Evolutionary conservation across 1,139 yeast genomes (phyloP).

Genomic region (Lodderomyces orthopsilosis): DNA sequence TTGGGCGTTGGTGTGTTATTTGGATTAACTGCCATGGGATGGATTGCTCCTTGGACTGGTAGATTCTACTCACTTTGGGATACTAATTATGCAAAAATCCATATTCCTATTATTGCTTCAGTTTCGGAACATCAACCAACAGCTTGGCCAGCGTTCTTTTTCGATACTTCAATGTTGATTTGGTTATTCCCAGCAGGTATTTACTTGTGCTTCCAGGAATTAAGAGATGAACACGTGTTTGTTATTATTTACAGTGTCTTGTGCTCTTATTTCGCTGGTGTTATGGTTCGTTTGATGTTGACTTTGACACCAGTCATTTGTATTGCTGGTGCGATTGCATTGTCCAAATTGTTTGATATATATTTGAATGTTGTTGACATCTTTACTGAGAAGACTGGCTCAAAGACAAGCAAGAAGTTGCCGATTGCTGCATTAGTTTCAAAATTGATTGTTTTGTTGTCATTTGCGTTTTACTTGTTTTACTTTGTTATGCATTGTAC

Average conservation of each 20-base stretch:
- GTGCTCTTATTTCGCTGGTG: conserved; percentile 98
- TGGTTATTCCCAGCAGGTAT: conserved; percentile 99
- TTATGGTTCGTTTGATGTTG: conserved; percentile 97
- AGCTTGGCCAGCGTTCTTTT: conserved; percentile 98
- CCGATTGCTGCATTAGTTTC: conserved; percentile 46
- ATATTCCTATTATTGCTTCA: conserved; percentile 97
- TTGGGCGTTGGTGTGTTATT: conserved; percentile 72
- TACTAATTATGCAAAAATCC: conserved; percentile 94
- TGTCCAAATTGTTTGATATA: conserved; percentile 79
- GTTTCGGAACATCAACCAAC: conserved; percentile 99
- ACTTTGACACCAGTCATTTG: conserved; percentile 96
- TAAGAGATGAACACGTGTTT: conserved; percentile 89
- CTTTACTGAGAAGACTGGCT: conserved; percentile 19
- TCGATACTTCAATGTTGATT: conserved; percentile 86
- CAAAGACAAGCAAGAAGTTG: conserved; percentile 15
- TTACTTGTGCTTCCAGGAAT: conserved; percentile 83
- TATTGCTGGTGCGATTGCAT: conserved; percentile 82
- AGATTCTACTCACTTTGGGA: conserved; percentile 99
- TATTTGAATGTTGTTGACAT: conserved; percentile 67
- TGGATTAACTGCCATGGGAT: conserved; percentile 81
- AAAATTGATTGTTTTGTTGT: conserved; percentile 59
- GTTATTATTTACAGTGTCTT: conserved; percentile 86
- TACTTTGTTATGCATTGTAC: conserved; percentile 93
- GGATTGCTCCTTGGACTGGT: conserved; percentile 99
- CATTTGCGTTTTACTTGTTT: conserved; percentile 72